Base-by-base conservation (phyloP, 2,329 filamentous ascomycete species). In the Macrophomina pseudophaseolina region DNA sequence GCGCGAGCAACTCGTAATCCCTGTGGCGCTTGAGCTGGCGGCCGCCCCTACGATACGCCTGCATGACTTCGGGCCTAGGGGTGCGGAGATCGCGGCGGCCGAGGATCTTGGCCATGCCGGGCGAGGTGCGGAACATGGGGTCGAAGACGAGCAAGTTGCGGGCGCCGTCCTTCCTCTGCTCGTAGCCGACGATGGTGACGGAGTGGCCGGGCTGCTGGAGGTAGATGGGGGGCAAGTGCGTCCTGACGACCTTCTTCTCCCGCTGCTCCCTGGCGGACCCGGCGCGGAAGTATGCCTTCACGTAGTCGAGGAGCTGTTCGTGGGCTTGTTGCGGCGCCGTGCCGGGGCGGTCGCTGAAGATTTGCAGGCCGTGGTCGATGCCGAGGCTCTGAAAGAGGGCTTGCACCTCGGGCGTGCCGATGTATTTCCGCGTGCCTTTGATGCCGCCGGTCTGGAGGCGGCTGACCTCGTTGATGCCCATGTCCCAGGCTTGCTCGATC, bases 181-280 rank as follows among this genome's bases (percentile, higher is more conserved):
- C 93, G 32, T 97, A 84, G 0, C 94, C 94, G 65, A 98, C 84
- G 62, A 98, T 93, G 0, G 93, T 97, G 82, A 97, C 84, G 1
- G 94, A 97, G 76, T 98, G 94, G 2, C 93, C 92, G 85, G 88
- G 88, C 72, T 95, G 92, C 75, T 98, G 94, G 69, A 97, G 88
- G 78, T 97, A 98, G 48, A 98, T 89, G 0, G 95, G 94, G 46
- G 94, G 89, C 7, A 94, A 81, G 14, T 83, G 79, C 0, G 94
- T 97, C 64, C 84, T 80, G 63, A 87, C 84, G n/a, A 97, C 86
- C 72, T 89, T 92, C 18, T 38, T 28, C 14, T 85, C 81, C 6
- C 23, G 56, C 28, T 63, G 49, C 40, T 62, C 30, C 16, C n/a
- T 16, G 12, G 58, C 38, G 11, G 18, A 35, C 9, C 58, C 58